Evolutionary conservation across 192 early-diverging fungal species (phyloP), one percentile per base, ranked within the genome.

Genomic region (Martensiomyces pterosporus): DNA sequence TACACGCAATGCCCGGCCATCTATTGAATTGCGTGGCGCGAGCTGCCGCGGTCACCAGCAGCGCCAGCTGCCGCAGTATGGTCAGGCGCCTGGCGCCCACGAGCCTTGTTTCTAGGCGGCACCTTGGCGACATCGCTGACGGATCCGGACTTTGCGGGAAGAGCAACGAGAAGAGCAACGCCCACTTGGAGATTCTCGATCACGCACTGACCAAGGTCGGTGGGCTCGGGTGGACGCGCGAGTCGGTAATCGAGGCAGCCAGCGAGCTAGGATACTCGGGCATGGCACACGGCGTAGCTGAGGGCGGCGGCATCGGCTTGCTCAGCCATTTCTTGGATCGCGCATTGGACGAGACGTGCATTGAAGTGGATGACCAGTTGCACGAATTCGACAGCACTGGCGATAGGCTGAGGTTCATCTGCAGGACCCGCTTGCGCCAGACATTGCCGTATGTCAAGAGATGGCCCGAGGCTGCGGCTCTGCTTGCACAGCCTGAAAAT

Each of bases 401-500:
- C 21, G 82, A 85, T 15, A 82, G 79, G 47, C 77, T 92, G 21
- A 75, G 78, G 9, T 50, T 78, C 9, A 78, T 82, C 22, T 84
- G 78, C 39, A 57, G 79, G 19, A 72, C 70, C 2, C 67, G 94
- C 14, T 60, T 94, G 33, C 76, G 82, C 25, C 69, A 86, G 68
- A 86, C 87, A 9, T 71, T 73, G 37, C 91, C 90, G n/a, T 81
- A 82, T 37, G 56, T 84, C 12, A 48, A 73, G 9, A 78, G 68
- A 22, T 94, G 92, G 92, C 89, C 87, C 9, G 57, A 86, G 58
- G 87, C 86, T 3, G 63, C 83, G 3, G 79, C 87, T 6, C 53
- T 94, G 13, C 77, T 94, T 79, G 85, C 84, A 1, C 84, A 82
- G 44, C 94, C 94, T 4, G 76, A 77, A 43, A 92, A 93, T 55